phyloP scores from a whole-genome alignment of 1,284 basidiomycete genomes.

The Albatrellus sp. region DNA sequence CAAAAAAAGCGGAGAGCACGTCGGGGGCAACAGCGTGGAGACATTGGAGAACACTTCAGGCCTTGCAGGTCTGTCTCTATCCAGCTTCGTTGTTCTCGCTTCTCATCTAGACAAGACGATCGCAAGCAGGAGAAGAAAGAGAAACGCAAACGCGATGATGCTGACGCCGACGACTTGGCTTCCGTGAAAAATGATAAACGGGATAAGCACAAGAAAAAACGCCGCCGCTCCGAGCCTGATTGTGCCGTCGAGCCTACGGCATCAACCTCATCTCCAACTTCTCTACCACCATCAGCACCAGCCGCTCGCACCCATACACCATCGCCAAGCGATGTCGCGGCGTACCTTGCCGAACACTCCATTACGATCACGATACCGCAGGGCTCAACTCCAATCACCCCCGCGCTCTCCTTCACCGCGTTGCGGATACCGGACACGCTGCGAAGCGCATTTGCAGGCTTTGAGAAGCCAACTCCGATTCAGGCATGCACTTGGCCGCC shows the following conservation, averaged over 20 bases:
- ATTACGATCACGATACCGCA: slow-evolving; percentile 60
- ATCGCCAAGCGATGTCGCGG: slow-evolving; percentile 33
- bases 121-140: slow-evolving; percentile 5
- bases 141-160: slow-evolving; percentile 12
- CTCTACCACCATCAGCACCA: slow-evolving; percentile 7
- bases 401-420: slow-evolving; percentile 72
- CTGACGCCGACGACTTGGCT: slow-evolving; percentile 9
- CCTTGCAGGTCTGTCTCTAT: background rate
- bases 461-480: slow-evolving; percentile 88
- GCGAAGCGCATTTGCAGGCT: slow-evolving; percentile 52
- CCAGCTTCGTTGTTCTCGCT: background rate
- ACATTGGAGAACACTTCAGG: too few species aligned
- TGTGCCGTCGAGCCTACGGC: slow-evolving; percentile 10
- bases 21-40: background rate
- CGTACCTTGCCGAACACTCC: slow-evolving; percentile 61
- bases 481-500: slow-evolving; percentile 96
- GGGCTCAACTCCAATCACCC: slow-evolving; percentile 35
- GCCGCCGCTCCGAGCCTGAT: slow-evolving; percentile 11
- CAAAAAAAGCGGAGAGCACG: slow-evolving; percentile 12
- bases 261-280: slow-evolving; percentile 1
- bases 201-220: background rate
- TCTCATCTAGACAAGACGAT: background rate
- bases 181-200: slow-evolving; percentile 8
- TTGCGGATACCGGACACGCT: slow-evolving; percentile 58
- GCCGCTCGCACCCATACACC: slow-evolving; percentile 4